Base-by-base conservation (phyloP, 108 stramenopile species). In the Fistulifera pelliculosa region DNA sequence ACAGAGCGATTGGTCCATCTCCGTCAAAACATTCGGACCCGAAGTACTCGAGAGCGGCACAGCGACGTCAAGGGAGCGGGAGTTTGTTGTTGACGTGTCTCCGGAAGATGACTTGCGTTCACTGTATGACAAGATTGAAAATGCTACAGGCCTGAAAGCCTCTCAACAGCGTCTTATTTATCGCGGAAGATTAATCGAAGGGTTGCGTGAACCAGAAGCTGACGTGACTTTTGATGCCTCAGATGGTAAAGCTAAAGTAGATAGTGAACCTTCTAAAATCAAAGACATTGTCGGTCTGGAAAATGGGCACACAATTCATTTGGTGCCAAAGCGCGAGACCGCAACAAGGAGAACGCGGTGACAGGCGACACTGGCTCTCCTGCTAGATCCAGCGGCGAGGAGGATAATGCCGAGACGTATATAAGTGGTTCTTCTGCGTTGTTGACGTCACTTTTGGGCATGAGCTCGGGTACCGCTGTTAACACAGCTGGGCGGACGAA, bases 231-330 rank as follows among this genome's bases (percentile, higher is more conserved):
- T 22, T 22, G 53, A 54, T 4, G 8, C 44, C 3, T 19, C 21
- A 2, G 22, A 27, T n/a, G n/a, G 22, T 4, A 51, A 51, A 23
- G 6, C 25, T 6, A 27, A 51, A 22, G 5, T 27, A 3, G 50
- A 51, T 27, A 27, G 22, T 4, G 19, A 23, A 51, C 24, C 21
- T 16, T 11, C 40, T 21, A 67, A 67, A 56, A 70, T 93, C 25
- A 58, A 76, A 28, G 87, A 90, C 55, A 85, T 93, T 52, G 68
- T 41, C 15, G 92, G 92, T 11, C 49, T 93, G 27, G 61, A 54
- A 11, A 85, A 90, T 66, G 80, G 84, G 53, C 87, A 93, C 15
- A 90, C 92, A 0, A 87, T 93, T 53, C 92, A 93, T 69, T 60
- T 89, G 38, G 85, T 93, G 5, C 81, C 79, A 18, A 73, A 76